Evolutionary conservation across 2,329 filamentous ascomycete genomes (phyloP), one percentile per base, ranked within the genome.

Genomic region (Chaetothyriales sp.): DNA sequence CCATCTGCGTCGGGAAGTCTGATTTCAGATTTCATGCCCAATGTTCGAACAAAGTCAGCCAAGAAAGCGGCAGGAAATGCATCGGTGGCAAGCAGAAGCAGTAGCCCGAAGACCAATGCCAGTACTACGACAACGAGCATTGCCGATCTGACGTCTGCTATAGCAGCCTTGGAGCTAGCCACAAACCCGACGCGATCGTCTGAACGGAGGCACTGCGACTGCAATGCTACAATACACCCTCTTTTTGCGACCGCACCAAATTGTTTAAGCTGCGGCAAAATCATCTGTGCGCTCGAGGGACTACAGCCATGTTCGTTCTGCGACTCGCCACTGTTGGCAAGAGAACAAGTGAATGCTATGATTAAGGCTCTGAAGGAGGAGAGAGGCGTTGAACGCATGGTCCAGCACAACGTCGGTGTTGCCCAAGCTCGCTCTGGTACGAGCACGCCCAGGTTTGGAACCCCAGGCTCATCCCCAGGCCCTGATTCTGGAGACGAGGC

Each of bases 261-360:
- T 64, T 98, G 92, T 64, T 70, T 93, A 15, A 82, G 77, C 44
- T 98, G 92, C 61, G 92, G 92, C 53, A 96, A 96, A 65, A 87
- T 98, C 10, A 83, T 96, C 50, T 98, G 92, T 65, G 80, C 94
- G 20, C 89, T 92, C 62, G 89, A 98, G 67, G 92, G 92, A 0
- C 74, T 96, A 0, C 90, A 90, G 0, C 90, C 90, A 0, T 98
- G 92, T 66, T 95, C 90, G 0, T 95, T 86, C 63, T 98, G 92
- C 69, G 80, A 81, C 0, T 74, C 77, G 0, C 79, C 86, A 0
- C 71, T 98, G 0, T 71, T 98, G 6, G 81, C 76, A 26, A 65
- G 78, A 0, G 70, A 76, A 2, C 88, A 96, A 50, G 79, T 95
- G 8, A 83, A 93, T 61, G 79, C 77, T 32, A 95, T 98, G 79